Base-by-base conservation (phyloP, 805 yeast genomes). In the Pichia cephalocereana region DNA sequence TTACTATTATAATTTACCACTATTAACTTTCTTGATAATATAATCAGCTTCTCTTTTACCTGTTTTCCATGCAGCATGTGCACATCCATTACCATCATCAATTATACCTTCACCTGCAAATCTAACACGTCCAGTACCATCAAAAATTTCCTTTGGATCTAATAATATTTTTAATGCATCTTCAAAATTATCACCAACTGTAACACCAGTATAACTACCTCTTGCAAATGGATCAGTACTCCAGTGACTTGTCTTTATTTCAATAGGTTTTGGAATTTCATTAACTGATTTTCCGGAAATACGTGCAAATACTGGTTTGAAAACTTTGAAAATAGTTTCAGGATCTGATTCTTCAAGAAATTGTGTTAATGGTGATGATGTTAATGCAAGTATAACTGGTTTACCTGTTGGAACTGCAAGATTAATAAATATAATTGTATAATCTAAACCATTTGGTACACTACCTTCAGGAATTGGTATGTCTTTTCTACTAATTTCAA, bases 41-140 rank as follows among this genome's bases (percentile, higher is more conserved):
- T 59, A 55, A 3, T 45, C 54, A 11, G 78, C 79, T 49, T 75
- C 82, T 51, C 80, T 65, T 32, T 54, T 50, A 11, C 81, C 82
- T 46, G 77, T 69, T 44, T 56, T 53, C 66, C 76, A 77, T 0
- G 83, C 83, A 3, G 81, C 83, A 57, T 78, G 82, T 4, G 71
- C 79, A 60, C 82, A 77, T 1, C 82, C 82, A 36, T 72, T 71
- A 8, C 81, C 82, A 41, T 72, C 76, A 44, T 65, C 62, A 28
- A 66, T 66, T 9, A 79, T 66, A 51, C 76, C 82, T 56, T 77
- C 83, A 6, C 83, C 82, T 0, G 80, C 82, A 64, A 78, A 78
- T 39, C 80, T 62, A 30, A 77, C 67, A 23, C 71, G 56, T 12
- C 67, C 67, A 39, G 54, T 53, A 23, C 67, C 68, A 37, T 65